phyloP scores from a whole-genome alignment of 139 green algal species.

The Mesotaenium endlicherianum region DNA sequence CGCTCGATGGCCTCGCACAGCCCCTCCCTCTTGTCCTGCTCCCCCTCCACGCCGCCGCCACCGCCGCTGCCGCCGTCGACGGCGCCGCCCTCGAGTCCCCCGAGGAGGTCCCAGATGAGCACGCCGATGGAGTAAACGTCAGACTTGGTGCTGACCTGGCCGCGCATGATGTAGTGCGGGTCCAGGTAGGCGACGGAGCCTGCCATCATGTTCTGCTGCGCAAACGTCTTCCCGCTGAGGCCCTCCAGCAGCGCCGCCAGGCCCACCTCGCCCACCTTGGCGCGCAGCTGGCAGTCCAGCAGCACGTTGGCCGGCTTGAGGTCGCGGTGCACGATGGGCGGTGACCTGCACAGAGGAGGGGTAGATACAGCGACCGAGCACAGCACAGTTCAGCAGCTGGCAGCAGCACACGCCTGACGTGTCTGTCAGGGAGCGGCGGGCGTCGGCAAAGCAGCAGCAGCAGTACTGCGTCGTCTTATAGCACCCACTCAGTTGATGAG shows the following conservation, averaged over 20 bases:
- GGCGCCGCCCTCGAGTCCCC: neutral
- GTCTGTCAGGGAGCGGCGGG: too few relatives aligned
- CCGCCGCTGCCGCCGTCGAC: too few relatives aligned
- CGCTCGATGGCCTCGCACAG: neutral
- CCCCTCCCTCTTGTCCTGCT: neutral
- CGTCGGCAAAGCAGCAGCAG: too few relatives aligned
- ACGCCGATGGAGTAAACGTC: conserved; percentile 41
- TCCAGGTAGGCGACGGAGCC: conserved; percentile 44
- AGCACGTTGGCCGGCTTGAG: conserved; percentile 92
- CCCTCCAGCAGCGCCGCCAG: conserved; percentile 62
- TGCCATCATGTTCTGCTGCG: conserved; percentile 25
- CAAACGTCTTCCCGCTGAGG: conserved; percentile 8
- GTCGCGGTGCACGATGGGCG: conserved; percentile 83
- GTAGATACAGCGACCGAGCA: too few relatives aligned
- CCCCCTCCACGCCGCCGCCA: too few relatives aligned
- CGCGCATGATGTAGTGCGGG: conserved; percentile 18
- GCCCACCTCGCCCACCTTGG: conserved; percentile 86
- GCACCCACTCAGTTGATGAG: too few relatives aligned
- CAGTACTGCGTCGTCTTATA: too few relatives aligned
- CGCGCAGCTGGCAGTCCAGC: conserved; percentile 80
- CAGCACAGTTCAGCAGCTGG: too few relatives aligned
- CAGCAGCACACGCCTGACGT: too few relatives aligned
- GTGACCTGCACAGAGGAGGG: neutral
- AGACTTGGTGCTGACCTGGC: conserved; percentile 15
- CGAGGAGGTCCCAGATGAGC: conserved; percentile 31